Conservation (phyloP, 257 asterid species). For the Nicotiana knightiana region DNA sequence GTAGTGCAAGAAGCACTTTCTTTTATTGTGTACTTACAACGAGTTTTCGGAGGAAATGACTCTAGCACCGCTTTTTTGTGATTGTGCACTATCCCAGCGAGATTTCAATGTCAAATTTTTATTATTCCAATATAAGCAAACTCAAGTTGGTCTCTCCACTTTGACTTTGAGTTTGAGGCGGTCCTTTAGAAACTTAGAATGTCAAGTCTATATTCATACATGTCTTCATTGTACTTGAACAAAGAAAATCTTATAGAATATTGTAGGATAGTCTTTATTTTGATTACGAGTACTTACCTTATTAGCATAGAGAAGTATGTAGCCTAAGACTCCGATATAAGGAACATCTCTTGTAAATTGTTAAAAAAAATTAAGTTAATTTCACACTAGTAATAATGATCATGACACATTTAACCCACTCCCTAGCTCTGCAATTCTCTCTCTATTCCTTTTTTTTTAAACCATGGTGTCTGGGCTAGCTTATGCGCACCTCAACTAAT, state of each 20-base stretch:
- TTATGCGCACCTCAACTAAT: no score
- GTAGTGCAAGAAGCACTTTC: background rate
- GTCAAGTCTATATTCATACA: background rate
- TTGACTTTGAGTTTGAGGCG: background rate
- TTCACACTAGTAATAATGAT: background rate
- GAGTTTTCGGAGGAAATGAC: background rate
- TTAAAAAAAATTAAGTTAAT: background rate
- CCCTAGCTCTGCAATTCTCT: background rate
- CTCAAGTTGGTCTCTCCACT: background rate
- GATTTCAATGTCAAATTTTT: background rate
- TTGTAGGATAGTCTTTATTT: background rate
- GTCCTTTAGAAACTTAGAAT: background rate
- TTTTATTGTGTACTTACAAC: background rate
- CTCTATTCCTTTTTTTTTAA: background rate
- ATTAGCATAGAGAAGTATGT: background rate
- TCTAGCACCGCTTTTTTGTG: background rate
- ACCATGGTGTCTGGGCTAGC: no score
- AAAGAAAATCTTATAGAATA: background rate
- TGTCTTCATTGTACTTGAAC: background rate
- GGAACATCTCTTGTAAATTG: background rate
- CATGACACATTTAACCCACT: background rate
- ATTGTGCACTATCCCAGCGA: background rate
- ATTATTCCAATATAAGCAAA: background rate
- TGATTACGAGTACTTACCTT: background rate
- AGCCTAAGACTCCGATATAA: background rate